Base-by-base conservation (phyloP, 371 early-diverging fungal genomes). In the Lichtheimia hyalospora region DNA sequence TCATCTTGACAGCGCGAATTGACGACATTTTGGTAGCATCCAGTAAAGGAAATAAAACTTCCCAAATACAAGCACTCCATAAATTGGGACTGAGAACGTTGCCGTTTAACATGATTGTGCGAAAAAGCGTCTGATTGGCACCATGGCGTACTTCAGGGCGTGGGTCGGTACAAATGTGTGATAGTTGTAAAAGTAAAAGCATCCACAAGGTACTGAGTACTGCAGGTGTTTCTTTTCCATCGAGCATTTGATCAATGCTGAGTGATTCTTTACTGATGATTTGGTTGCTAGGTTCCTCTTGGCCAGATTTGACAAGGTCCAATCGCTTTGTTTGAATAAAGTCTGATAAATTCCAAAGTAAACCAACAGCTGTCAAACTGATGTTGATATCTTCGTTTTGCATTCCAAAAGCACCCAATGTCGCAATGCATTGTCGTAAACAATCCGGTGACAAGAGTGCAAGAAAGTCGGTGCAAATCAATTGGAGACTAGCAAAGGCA, bases 381-480 rank as follows among this genome's bases (percentile, higher is more conserved):
- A 97, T 95, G 68, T 99, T 99, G 62, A 98, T 73, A 69, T 99
- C 99, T 46, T 93, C 94, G 13, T 77, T 78, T 67, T 94, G 93
- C 49, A 83, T 77, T 3, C 93, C 94, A 81, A 94, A 98, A 13
- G 84, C 77, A 1, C 87, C 91, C 20, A 97, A 64, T 0, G 92
- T 89, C 24, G 90, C 84, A 57, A 96, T 92, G 65, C 95, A 95
- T 44, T 87, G 85, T 14, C 86, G 82, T 23, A 98, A 69, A 56
- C 91, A 87, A 10, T 76, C 75, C 2, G 94, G 90, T 15, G 84
- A 80, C 66, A 98, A 71, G 3, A 90, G 77, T 3, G 92, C 82
- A 27, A 99, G 61, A 62, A 96, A 96, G 66, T 99, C 98, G 4
- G 94, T 90, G 70, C 96, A 96, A n/a, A 99, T 93, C 23, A 98